phyloP scores from a whole-genome alignment of 176 grass and related monocot genomes.

The Cymbopogon citratus region DNA sequence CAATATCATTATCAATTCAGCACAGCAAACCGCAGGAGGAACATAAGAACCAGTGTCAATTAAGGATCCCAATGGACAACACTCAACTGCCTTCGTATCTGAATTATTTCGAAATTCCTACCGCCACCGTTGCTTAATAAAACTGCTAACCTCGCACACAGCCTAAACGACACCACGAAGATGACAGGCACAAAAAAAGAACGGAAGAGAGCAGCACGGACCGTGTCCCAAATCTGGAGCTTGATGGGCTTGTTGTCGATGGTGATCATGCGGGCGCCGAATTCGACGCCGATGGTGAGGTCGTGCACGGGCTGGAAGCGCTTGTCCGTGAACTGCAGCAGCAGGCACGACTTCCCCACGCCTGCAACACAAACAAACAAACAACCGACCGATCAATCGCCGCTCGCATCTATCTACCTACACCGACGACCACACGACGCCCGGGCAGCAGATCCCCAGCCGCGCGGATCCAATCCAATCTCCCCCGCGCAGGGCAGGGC shows the following conservation, averaged over 20 bases:
- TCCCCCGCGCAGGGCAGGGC: background rate
- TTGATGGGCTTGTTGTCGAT: constrained; percentile 77
- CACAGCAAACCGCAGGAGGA: background rate
- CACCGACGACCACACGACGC: background rate
- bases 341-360: constrained; percentile 75
- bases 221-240: constrained; percentile 83
- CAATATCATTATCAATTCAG: background rate
- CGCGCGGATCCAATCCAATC: background rate
- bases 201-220: background rate
- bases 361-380: constrained; percentile 23
- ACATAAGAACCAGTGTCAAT: background rate
- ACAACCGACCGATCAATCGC: background rate
- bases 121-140: background rate
- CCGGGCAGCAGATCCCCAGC: background rate
- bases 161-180: background rate
- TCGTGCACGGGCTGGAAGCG: constrained; percentile 76
- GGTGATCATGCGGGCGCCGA: constrained; percentile 71
- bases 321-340: constrained; percentile 76
- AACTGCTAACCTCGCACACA: background rate
- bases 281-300: constrained; percentile 77
- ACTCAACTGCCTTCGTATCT: background rate
- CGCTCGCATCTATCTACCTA: background rate
- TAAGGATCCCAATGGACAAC: background rate
- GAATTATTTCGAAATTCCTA: background rate
- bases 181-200: too few species aligned